Base-by-base conservation (phyloP, 2,329 filamentous ascomycete genomes). In the Verticillium albo-atrum region DNA sequence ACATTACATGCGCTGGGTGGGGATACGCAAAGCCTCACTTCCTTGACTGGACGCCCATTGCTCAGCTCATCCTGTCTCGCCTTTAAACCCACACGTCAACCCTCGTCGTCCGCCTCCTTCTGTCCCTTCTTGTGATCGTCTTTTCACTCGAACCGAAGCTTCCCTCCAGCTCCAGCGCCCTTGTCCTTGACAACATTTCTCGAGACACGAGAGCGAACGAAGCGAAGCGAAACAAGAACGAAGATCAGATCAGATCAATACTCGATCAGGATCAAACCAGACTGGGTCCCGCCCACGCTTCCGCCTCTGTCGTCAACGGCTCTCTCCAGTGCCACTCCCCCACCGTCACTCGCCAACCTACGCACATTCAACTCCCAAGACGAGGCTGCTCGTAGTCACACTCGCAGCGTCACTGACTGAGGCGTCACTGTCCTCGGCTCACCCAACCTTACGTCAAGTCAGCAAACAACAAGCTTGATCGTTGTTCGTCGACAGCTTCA, bases 1-100 rank as follows among this genome's bases (percentile, higher is more conserved):
- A 63, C 60, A 63, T 63, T 63, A 63, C 61, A 58, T 61, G 61
- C 60, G 59, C 53, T 47, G 37, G 37, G 37, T 47, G 54, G 23
- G 17, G 54, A 55, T 32, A 35, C n/a, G 54, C 63, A 64, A 62
- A 64, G 63, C 63, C 63, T 64, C 63, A 63, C 60, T 62, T 63
- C 61, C 57, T 34, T 59, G 60, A 64, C 61, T 64, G 63, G 63
- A 56, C 57, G 50, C 47, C 61, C 47, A 25, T 60, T 58, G 37
- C 58, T 58, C 58, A 57, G 63, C 63, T 60, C 56, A 59, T 62
- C 61, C 63, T 54, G 55, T 63, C 57, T 52, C 59, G 52, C 53
- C 58, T 56, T 62, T 64, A 63, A 63, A 63, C 60, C 61, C 56
- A 62, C 58, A 56, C 54, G 58, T 53, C 53, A 60, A 34, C 54